A percentile compares a stretch with the other conserved stretches of the same genome.
These are phyloP conservation scores for Paramecium primaurelia DNA, from an alignment of 73 alveolate species.

Conservation along the genomic window DNA sequence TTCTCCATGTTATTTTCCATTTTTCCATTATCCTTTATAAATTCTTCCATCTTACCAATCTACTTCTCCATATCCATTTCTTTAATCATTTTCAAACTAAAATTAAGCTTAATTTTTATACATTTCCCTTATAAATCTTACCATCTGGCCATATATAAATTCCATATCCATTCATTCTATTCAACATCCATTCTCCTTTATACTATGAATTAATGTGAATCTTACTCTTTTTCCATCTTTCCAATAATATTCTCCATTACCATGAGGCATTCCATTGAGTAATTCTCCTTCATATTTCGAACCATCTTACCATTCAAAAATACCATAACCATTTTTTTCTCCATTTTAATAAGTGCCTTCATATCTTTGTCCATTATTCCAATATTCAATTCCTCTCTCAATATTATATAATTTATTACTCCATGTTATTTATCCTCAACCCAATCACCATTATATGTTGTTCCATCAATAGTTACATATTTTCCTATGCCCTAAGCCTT, in stretches of 20 bases:
- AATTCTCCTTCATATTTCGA: constrained; percentile 37
- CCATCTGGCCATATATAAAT: constrained; percentile 32
- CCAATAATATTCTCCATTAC: constrained; percentile 53
- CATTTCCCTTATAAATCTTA: constrained; percentile 25
- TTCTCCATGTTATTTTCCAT: constrained; percentile 55
- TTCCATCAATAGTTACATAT: not conserved
- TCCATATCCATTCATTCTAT: constrained; percentile 66
- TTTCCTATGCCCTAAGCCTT: constrained; percentile 73
- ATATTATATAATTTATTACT: not conserved
- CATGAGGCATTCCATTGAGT: constrained; percentile 71
- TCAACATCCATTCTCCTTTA: constrained; percentile 67
- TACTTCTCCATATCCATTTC: constrained; percentile 51
- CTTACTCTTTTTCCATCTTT: constrained; percentile 37
- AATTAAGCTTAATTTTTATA: not conserved
- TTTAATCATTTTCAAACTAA: constrained; percentile 30
- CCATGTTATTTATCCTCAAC: constrained; percentile 21
- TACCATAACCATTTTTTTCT: constrained; percentile 65
- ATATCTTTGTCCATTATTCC: constrained; percentile 77
- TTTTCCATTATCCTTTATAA: constrained; percentile 50
- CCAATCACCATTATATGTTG: constrained; percentile 1
- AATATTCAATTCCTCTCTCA: constrained; percentile 72
- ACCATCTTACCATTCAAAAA: constrained; percentile 63
- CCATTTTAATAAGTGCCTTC: constrained; percentile 55
- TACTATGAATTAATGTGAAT: not conserved
- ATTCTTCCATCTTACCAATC: constrained; percentile 47